These are phyloP conservation scores for Centrapalus pauciflorus DNA, from an alignment of 129 eudicot genomes.

Conservation along the genomic window DNA sequence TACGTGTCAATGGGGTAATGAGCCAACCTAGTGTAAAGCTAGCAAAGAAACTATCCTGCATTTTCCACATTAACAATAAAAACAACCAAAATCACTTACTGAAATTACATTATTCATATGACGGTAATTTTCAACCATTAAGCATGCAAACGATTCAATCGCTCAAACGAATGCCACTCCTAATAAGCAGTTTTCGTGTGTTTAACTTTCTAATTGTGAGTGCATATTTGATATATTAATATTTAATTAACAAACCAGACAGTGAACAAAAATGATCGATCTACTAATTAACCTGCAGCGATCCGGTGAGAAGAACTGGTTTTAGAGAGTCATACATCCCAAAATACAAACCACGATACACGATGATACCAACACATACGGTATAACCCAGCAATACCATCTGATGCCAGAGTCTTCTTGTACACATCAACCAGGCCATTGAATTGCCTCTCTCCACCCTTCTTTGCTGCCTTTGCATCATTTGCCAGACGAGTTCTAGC, in stretches of 20 bases:
- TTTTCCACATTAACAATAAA: constrained; percentile 24
- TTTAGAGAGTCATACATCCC: constrained; percentile 46
- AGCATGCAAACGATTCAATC: too few species aligned
- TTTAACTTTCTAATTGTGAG: too few species aligned
- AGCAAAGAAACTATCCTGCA: constrained; percentile 61
- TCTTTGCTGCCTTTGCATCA: constrained; percentile 47
- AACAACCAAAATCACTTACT: background rate
- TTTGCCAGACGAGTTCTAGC: constrained; percentile 51
- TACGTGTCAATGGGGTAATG: constrained; percentile 59
- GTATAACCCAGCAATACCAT: constrained; percentile 40
- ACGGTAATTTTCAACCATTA: too few species aligned
- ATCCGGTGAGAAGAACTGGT: constrained; percentile 36
- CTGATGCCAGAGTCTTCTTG: constrained; percentile 40
- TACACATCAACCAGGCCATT: constrained; percentile 49
- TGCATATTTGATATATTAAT: too few species aligned
- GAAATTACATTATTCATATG: too few species aligned
- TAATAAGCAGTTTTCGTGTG: too few species aligned
- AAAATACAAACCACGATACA: constrained; percentile 45
- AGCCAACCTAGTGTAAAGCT: constrained; percentile 56
- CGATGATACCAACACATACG: constrained; percentile 51
- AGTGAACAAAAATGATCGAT: too few species aligned
- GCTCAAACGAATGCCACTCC: too few species aligned
- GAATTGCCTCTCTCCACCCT: constrained; percentile 56
- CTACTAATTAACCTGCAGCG: constrained; percentile 32
- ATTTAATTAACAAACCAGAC: too few species aligned